phyloP scores from a whole-genome alignment of 2,329 filamentous ascomycete species.

The Penicillium sp. region DNA sequence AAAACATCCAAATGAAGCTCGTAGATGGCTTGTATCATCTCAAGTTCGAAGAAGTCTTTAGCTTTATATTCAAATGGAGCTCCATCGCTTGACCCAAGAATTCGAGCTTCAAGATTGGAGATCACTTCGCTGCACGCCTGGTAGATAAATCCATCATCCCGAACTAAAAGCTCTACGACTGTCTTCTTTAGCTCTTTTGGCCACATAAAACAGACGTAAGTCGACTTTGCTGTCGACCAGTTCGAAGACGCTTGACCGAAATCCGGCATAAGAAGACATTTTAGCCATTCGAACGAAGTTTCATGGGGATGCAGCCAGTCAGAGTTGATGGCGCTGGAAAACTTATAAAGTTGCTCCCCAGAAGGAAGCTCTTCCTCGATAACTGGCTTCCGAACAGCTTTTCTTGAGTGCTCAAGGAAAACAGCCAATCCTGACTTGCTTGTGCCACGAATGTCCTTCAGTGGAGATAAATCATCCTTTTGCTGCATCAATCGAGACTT shows the following conservation, averaged over 20 bases:
- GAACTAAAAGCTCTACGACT: slow-evolving; percentile 52
- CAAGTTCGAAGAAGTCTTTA: slow-evolving; percentile 40
- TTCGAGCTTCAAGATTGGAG: slow-evolving; percentile 24
- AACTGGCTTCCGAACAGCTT: slow-evolving; percentile 39
- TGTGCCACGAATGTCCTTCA: slow-evolving; percentile 49
- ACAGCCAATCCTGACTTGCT: slow-evolving; percentile 50
- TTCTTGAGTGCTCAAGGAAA: slow-evolving; percentile 56
- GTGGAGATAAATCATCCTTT: slow-evolving; percentile 48
- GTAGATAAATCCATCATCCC: slow-evolving; percentile 54
- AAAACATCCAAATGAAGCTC: slow-evolving; percentile 67
- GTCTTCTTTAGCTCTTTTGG: slow-evolving; percentile 54
- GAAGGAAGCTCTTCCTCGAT: slow-evolving; percentile 39
- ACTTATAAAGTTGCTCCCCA: slow-evolving; percentile 35
- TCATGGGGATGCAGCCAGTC: slow-evolving; percentile 50
- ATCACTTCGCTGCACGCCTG: slow-evolving; percentile 37
- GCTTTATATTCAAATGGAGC: slow-evolving; percentile 25
- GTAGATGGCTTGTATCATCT: slow-evolving; percentile 60
- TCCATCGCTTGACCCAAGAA: slow-evolving; percentile 21
- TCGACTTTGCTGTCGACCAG: slow-evolving; percentile 35
- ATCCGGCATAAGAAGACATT: slow-evolving; percentile 47
- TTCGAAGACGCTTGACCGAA: slow-evolving; percentile 18
- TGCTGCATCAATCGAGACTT: slow-evolving; percentile 45
- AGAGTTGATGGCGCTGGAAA: slow-evolving; percentile 47
- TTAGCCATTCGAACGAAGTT: slow-evolving; percentile 54
- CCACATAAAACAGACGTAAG: slow-evolving; percentile 56